Conservation (phyloP, 2,329 filamentous ascomycete species). For the Clarireedia homoeocarpa region DNA sequence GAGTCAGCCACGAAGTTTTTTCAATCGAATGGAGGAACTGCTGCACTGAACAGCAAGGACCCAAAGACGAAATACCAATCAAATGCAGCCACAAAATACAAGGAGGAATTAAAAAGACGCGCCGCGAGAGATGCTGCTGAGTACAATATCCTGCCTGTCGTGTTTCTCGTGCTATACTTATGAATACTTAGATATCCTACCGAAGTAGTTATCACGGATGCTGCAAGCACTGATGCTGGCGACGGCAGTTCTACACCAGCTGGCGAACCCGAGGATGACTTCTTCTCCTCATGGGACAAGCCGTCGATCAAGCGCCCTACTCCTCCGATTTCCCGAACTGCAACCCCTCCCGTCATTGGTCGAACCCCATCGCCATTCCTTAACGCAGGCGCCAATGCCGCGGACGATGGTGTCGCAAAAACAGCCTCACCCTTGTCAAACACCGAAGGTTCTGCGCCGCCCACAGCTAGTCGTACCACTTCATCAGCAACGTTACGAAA, state of each 20-base stretch:
- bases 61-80: conserved; percentile 95
- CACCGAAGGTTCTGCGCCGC: conserved; percentile 43
- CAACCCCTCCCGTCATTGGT: conserved; percentile 72
- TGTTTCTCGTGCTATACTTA: conserved; percentile 15
- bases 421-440: conserved; percentile 75
- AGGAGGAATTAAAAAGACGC: conserved; percentile 86
- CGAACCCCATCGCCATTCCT: conserved; percentile 88
- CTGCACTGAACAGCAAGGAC: conserved; percentile 92
- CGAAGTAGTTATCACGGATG: conserved; percentile 79
- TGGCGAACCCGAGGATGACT: conserved; percentile 79
- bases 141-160: conserved; percentile 41
- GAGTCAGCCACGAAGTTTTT: conserved; percentile 98
- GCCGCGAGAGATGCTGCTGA: conserved; percentile 77
- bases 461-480: conserved; percentile 63
- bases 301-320: conserved; percentile 39
- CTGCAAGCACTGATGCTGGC: conserved; percentile 46
- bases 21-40: conserved; percentile 89
- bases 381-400: conserved; percentile 56
- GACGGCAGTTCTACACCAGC: conserved; percentile 70
- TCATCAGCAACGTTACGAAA: conserved; percentile 80
- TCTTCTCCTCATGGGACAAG: conserved; percentile 99
- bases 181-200: conserved; percentile 59
- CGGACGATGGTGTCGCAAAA: conserved; percentile 65
- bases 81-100: conserved; percentile 90
- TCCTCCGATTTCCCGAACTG: conserved; percentile 24